Base-by-base conservation (phyloP, 2,329 filamentous ascomycete genomes). In the Neophaeococcomyces mojaviensis region DNA sequence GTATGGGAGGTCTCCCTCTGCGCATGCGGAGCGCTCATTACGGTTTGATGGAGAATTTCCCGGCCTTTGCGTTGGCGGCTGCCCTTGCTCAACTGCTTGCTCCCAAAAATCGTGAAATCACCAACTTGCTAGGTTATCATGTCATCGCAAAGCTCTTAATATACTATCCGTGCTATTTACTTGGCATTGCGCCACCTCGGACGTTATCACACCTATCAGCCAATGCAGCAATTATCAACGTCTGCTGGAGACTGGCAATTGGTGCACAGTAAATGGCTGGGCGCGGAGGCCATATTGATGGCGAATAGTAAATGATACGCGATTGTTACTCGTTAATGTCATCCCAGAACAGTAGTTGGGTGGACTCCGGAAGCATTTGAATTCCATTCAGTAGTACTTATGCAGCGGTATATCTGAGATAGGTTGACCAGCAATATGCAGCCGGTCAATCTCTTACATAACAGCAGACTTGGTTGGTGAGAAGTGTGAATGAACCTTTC, bases 81-180 rank as follows among this genome's bases (percentile, higher is more conserved):
- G 46, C 41, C 16, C 34, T 48, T 39, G 32, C 40, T 16, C 44
- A 47, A 31, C 24, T 39, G 3, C 19, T 51, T 15, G 40, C 49
- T 22, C 40, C 46, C 4, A 37, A 19, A 8, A 40, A 44, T 43
- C 20, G n/a, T 13, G 24, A 37, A 35, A 19, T 51, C 9, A 24
- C 46, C 12, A 51, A 46, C 39, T 45, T 49, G 46, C 33, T 51
- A 22, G 46, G 49, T 10, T 38, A 46, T 7, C 40, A 51, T 43
- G 46, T 51, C 19, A 16, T 51, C n/a, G 32, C 22, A 16, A 49
- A 49, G 41, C 6, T 49, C 7, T 40, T 40, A 12, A 41, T 49
- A 13, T 39, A 40, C 30, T 51, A 51, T 44, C 41, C 47, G 12
- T 16, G 22, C 8, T 51, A 49, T 30, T 24, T 51, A 10, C 6